Evolutionary conservation across 176 grass and related monocot species (phyloP), one percentile per base, ranked within the genome.

Genomic region (Musa beccarii): DNA sequence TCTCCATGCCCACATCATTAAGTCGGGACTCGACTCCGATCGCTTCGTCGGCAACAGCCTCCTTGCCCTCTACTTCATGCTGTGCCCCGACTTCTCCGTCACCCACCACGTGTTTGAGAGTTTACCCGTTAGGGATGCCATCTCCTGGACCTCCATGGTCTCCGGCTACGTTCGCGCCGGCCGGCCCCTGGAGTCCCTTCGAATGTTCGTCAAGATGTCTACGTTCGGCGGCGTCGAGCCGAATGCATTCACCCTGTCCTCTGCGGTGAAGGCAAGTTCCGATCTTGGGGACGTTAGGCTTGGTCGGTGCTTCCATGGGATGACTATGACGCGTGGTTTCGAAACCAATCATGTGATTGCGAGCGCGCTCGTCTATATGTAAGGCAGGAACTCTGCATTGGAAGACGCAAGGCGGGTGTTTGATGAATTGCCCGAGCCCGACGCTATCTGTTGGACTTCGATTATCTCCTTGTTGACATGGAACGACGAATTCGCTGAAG

Each of bases 121-220:
- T 84, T 75, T 92, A 71, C 85, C 84, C 25, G 79, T 25, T 61
- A 83, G 84, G 59, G 88, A 93, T 79, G 88, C 93, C 75, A 75
- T 93, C 80, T 89, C 90, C 23, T 92, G 85, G 84, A 93, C 90
- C 66, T 91, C 94, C 80, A 82, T 98, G 53, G 72, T 93, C 75
- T 89, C 94, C 50, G 76, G 84, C 1, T 87, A 91, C 80, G 63
- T 91, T 51, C 79, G 83, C 1, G 79, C 77, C 16, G 88, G 85
- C 0, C 78, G 73, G 12, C 90, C 93, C 0, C 69, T 68, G n/a
- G 68, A 87, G 56, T 83, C 82, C 25, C 84, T 98, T 57, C 61
- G 51, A 16, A 81, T 83, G 29, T 89, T 98, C 61, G 85, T 63
- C 56, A 50, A 74, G 75, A 91, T 93, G 90, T 59, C 69, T 22